Evolutionary conservation across 345 rosid species (phyloP).

Genomic region (Eucalyptus curtisii): DNA sequence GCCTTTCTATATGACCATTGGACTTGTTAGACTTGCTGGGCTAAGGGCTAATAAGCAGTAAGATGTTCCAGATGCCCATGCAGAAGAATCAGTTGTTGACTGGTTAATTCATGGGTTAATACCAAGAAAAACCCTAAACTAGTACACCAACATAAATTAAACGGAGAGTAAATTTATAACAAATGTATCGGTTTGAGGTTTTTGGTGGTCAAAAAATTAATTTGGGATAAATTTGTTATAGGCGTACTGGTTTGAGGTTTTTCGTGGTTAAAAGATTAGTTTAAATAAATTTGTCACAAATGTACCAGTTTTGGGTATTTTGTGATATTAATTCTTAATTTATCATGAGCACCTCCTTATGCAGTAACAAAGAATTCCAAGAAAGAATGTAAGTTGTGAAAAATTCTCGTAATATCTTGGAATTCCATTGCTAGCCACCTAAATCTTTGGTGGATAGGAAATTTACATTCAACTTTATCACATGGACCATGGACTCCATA

Average conservation of each 20-base stretch:
- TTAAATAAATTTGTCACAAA: no score
- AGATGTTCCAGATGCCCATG: not conserved
- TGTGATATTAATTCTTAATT: no score
- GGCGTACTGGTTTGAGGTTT: no score
- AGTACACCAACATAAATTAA: no score
- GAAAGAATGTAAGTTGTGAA: not conserved
- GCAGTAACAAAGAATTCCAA: not conserved
- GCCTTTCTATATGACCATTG: not conserved
- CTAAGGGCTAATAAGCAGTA: not conserved
- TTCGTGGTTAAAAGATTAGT: no score
- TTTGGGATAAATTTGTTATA: no score
- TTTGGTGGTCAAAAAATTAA: no score
- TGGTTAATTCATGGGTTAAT: not conserved
- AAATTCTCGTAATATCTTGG: not conserved
- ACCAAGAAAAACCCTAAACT: no score
- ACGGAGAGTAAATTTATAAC: no score
- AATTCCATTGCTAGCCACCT: not conserved
- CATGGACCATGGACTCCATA: not conserved
- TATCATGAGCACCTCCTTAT: not conserved
- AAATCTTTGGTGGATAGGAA: not conserved
- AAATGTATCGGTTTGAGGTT: no score
- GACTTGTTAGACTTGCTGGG: not conserved
- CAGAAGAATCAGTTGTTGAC: not conserved
- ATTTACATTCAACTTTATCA: not conserved
- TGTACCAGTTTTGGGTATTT: no score